Percentiles rank a stretch among this genome's conserved stretches.
Conservation (phyloP, 2,329 filamentous ascomycete species). For the Nothophaeocryptopus gaeumannii region DNA sequence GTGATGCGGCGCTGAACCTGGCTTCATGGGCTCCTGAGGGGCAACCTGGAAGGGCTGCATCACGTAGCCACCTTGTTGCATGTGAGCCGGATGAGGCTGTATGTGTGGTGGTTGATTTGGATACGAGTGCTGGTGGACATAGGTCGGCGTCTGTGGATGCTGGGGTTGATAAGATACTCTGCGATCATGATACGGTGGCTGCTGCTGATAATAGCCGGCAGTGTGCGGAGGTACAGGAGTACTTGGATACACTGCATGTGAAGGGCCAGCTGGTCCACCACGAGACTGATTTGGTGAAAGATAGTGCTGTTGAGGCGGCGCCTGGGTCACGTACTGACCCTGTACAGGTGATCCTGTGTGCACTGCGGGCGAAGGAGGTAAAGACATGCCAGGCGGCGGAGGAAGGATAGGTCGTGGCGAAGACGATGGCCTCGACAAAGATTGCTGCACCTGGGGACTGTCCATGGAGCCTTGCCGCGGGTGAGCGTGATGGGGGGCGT, state of each 20-base stretch:
- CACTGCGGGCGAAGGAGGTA: constrained; percentile 29
- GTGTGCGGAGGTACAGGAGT: constrained; percentile 29
- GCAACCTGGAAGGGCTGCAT: constrained; percentile 49
- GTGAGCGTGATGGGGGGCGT: constrained; percentile 33
- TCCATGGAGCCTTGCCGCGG: constrained; percentile 23
- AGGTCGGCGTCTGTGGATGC: constrained; percentile 29
- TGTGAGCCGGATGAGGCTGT: constrained; percentile 12
- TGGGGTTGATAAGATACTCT: constrained; percentile 30
- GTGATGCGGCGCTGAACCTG: constrained; percentile 15
- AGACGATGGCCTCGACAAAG: constrained; percentile 32
- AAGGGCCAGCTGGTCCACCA: constrained; percentile 21
- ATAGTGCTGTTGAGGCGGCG: constrained; percentile 25
- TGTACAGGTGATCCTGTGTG: constrained; percentile 33
- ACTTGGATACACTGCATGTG: constrained; percentile 22
- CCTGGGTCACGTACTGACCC: constrained; percentile 15
- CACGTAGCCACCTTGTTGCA: constrained; percentile 36
- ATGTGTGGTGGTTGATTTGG: constrained; percentile 37
- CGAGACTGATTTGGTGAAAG: constrained; percentile 22
- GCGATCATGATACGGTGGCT: constrained; percentile 25
- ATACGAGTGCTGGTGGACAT: constrained; percentile 28
- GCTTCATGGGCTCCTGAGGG: constrained; percentile 41
- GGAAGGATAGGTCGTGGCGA: constrained; percentile 39
- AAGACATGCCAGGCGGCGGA: constrained; percentile 36
- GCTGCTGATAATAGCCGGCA: constrained; percentile 33
- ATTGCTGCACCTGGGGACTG: constrained; percentile 35